Evolutionary conservation across 805 yeast species (phyloP).

Genomic region (Saccharomycopsis guyanensis): DNA sequence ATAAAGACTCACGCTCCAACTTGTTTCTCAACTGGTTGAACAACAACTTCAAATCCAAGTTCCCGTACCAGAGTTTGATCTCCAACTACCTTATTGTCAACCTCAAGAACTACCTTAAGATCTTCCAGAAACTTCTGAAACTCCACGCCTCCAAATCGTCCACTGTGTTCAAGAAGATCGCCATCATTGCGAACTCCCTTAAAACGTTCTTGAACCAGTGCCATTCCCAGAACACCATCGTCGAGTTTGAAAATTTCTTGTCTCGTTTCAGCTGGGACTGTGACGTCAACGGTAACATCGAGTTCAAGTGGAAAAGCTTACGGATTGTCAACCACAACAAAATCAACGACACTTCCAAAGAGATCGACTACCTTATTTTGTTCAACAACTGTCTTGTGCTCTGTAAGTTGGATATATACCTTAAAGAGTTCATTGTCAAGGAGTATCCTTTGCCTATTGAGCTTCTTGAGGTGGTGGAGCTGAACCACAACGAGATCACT

Average conservation of each 20-base stretch:
- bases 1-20: constrained; percentile 13
- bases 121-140: constrained; percentile 11
- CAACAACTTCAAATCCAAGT: constrained; percentile 16
- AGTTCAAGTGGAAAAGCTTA: constrained; percentile 18
- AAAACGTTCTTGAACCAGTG: constrained; percentile 19
- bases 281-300: constrained; percentile 15
- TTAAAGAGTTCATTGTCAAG: constrained; percentile 17
- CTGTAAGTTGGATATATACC: constrained; percentile 19
- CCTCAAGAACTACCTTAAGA: constrained; percentile 12
- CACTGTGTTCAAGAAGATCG: constrained; percentile 15
- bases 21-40: constrained; percentile 20
- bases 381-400: constrained; percentile 19
- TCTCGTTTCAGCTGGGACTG: constrained; percentile 18
- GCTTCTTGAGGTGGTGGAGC: constrained; percentile 13
- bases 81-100: constrained; percentile 19
- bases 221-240: constrained; percentile 14
- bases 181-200: constrained; percentile 14
- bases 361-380: constrained; percentile 18
- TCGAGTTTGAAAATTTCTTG: constrained; percentile 18
- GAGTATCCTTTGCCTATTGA: constrained; percentile 21
- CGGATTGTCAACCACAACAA: constrained; percentile 18
- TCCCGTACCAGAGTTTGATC: constrained; percentile 17
- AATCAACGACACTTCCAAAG: constrained; percentile 15
- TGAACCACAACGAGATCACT: constrained; percentile 8
- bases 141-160: constrained; percentile 15